Evolutionary conservation across 2,329 filamentous ascomycete species (phyloP).

Genomic region (Rutstroemia sp.): DNA sequence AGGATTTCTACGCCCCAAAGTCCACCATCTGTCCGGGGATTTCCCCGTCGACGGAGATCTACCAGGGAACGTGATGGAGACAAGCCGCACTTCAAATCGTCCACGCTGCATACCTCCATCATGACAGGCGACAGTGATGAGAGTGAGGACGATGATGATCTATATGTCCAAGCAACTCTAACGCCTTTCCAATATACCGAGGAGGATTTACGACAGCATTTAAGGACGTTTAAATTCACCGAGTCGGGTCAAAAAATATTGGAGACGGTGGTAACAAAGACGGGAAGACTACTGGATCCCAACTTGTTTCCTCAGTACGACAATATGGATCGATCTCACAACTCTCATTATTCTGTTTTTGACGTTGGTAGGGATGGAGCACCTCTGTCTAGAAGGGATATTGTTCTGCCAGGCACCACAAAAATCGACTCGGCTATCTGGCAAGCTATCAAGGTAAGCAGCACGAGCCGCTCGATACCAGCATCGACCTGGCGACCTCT

Average conservation of each 20-base stretch:
- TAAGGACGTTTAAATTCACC: constrained; percentile 36
- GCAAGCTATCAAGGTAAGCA: constrained; percentile 18
- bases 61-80: neutral
- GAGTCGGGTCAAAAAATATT: constrained; percentile 35
- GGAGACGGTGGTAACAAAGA: constrained; percentile 22
- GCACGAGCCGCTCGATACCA: neutral
- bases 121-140: constrained; percentile 30
- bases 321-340: constrained; percentile 17
- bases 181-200: constrained; percentile 34
- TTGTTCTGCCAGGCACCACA: constrained; percentile 14
- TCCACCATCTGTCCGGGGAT: neutral
- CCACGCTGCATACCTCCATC: constrained; percentile 16
- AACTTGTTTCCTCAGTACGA: constrained; percentile 17
- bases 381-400: constrained; percentile 17
- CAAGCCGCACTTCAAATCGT: neutral
- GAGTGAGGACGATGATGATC: constrained; percentile 31
- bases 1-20: neutral
- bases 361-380: constrained; percentile 23
- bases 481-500: no score
- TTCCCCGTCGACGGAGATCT: constrained; percentile 2
- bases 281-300: constrained; percentile 15
- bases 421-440: constrained; percentile 23
- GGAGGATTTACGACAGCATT: constrained; percentile 37
- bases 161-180: constrained; percentile 35
- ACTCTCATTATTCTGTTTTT: constrained; percentile 24